Evolutionary conservation across 164 flowering plant genomes (phyloP).

Genomic region (Euptelea pleiosperma): DNA sequence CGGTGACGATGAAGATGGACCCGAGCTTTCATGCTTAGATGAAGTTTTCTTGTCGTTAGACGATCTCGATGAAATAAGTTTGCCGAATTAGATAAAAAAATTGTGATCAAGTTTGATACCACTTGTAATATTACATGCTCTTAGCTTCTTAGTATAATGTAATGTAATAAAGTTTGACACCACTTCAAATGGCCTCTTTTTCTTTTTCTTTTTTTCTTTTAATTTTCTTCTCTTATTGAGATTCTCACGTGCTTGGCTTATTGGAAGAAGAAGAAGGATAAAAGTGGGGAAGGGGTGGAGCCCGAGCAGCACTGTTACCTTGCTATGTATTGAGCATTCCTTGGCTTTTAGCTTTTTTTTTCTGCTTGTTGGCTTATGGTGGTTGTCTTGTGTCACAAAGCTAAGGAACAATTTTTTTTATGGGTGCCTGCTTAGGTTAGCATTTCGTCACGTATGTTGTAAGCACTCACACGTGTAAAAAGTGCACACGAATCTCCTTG

Average conservation of each 20-base stretch:
- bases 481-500: constrained; percentile 5
- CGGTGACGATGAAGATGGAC: constrained; percentile 41
- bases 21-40: constrained; percentile 74
- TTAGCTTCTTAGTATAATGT: too few relatives aligned
- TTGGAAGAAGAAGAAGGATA: constrained; percentile 5
- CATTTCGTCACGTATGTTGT: constrained; percentile 56
- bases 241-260: constrained; percentile 28
- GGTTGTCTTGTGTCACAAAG: constrained; percentile 40
- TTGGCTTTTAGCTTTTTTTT: constrained; percentile 8
- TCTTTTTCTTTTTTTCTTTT: background rate
- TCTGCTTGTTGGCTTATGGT: constrained; percentile 27
- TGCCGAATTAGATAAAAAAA: constrained; percentile 37
- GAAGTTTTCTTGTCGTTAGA: constrained; percentile 80
- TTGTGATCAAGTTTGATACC: background rate
- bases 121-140: too few relatives aligned
- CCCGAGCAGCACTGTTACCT: constrained; percentile 40
- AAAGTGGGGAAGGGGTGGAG: constrained; percentile 35
- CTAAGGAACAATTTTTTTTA: constrained; percentile 16
- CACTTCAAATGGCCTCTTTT: too few relatives aligned
- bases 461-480: constrained; percentile 18
- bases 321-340: constrained; percentile 19
- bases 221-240: background rate
- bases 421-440: constrained; percentile 54
- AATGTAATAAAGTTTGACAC: too few relatives aligned
- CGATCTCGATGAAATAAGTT: constrained; percentile 75